Conservation (phyloP, 345 rosid genomes). For the Eucalyptus coolabah region DNA sequence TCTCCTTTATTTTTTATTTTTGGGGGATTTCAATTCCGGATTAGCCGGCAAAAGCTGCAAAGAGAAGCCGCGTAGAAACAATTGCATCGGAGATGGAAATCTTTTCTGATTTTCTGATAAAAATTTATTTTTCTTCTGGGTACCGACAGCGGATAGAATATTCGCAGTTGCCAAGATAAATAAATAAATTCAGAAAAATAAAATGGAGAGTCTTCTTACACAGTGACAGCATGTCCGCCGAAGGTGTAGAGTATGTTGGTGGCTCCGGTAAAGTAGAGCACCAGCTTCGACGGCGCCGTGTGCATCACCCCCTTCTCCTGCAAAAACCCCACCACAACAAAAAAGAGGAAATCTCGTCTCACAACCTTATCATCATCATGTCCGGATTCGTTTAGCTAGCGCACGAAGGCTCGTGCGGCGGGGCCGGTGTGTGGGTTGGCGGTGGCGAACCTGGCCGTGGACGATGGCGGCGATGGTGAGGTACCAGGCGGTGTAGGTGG, state of each 20-base stretch:
- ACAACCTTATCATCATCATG: neutral
- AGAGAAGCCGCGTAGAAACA: constrained; percentile 64
- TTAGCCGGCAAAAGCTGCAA: constrained; percentile 80
- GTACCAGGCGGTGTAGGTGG: constrained; percentile 99
- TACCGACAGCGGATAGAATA: neutral
- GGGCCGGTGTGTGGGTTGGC: neutral
- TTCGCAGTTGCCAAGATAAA: neutral
- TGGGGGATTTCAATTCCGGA: neutral
- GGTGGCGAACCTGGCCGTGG: constrained; percentile 65
- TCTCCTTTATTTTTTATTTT: no score
- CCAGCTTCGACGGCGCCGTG: constrained; percentile 67
- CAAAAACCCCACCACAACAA: neutral
- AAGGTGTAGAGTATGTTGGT: constrained; percentile 95
- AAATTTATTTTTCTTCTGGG: neutral
- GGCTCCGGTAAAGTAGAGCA: constrained; percentile 97
- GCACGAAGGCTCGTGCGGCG: neutral
- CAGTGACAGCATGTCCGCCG: constrained; percentile 99
- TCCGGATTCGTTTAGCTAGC: neutral
- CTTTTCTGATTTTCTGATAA: neutral
- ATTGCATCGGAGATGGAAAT: neutral
- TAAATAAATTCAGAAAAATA: neutral
- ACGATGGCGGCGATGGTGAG: constrained; percentile 61
- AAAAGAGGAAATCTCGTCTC: neutral
- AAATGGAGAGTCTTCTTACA: constrained; percentile 33
- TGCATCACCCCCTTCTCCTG: constrained; percentile 65